phyloP scores from a whole-genome alignment of 2,329 filamentous ascomycete species.

The Lasiodiplodia sp. region DNA sequence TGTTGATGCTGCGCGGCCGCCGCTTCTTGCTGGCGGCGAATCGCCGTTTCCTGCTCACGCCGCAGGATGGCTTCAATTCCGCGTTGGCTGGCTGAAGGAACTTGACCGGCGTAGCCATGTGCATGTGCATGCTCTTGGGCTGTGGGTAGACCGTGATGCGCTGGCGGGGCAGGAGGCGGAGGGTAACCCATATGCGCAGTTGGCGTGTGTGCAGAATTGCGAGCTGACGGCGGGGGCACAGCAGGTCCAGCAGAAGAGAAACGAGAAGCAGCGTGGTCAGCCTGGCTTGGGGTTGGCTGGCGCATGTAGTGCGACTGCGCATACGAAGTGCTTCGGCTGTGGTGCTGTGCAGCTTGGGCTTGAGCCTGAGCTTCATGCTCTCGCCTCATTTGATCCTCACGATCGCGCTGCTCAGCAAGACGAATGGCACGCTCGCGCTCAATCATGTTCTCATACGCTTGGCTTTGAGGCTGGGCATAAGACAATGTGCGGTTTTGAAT shows the following conservation, averaged over 20 bases:
- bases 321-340: slow-evolving; percentile 18
- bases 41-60: slow-evolving; percentile 10
- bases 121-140: not conserved
- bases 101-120: not conserved
- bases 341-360: slow-evolving; percentile 17
- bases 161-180: slow-evolving; percentile 23
- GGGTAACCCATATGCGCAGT: slow-evolving; percentile 27
- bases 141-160: slow-evolving; percentile 15
- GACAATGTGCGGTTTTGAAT: slow-evolving; percentile 24
- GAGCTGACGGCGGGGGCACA: slow-evolving; percentile 8
- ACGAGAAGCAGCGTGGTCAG: slow-evolving; percentile 25
- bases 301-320: slow-evolving; percentile 23
- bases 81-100: slow-evolving; percentile 21
- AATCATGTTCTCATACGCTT: slow-evolving; percentile 20
- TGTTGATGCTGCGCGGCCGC: slow-evolving; percentile 16
- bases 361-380: slow-evolving; percentile 26
- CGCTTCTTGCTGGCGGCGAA: slow-evolving; percentile 16
- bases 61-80: slow-evolving; percentile 24
- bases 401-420: slow-evolving; percentile 23
- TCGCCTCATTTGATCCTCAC: slow-evolving; percentile 18
- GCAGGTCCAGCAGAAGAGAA: slow-evolving; percentile 20
- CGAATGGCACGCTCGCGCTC: slow-evolving; percentile 25
- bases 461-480: slow-evolving; percentile 12
- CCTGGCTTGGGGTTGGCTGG: slow-evolving; percentile 24
- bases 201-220: slow-evolving; percentile 22